Evolutionary conservation across 2,329 filamentous ascomycete genomes (phyloP), one percentile per base, ranked within the genome.

Genomic region (Juglanconis oblonga): DNA sequence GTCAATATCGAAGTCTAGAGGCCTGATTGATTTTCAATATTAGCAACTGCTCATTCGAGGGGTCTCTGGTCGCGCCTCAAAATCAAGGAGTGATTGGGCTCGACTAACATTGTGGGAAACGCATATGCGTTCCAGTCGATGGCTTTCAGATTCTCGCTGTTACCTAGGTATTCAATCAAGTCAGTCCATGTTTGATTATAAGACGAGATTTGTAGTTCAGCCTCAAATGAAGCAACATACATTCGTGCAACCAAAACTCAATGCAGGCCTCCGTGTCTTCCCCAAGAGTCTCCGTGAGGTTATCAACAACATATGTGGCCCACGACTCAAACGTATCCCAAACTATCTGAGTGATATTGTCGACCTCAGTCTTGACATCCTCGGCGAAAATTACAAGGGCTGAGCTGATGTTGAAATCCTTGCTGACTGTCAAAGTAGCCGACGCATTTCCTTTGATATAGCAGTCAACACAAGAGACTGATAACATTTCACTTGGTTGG

Each of bases 391-490:
- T 73, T 10, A 62, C 38, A 32, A 77, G 55, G 7, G 68, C 68
- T 29, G 73, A 60, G 4, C 62, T 72, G 29, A 72, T 64, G 54
- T 82, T 76, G 67, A 82, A 78, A 4, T 73, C 67, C 7, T 72
- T 71, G 3, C 73, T 69, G 8, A 81, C 71, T 0, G 69, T 75
- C 31, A 84, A 69, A 24, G 76, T 67, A 1, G 76, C 77, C 9
- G 68, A 76, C 10, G 77, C 79, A 5, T 65, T 67, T 48, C 79
- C 81, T 58, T 79, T 79, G 57, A 83, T 68, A 65, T 84, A 84
- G 65, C 82, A 84, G 4, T 70, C 78, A 4, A 70, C 73, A 66
- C 81, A 83, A 10, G 72, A 71, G 38, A 81, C 74, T 52, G 79
- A 71, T n/a, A 81, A 65, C 29, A 47, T 38, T 10, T 17, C 45